Base-by-base conservation (phyloP, 116 monocot species). In the Phalaenopsis hybrid region DNA sequence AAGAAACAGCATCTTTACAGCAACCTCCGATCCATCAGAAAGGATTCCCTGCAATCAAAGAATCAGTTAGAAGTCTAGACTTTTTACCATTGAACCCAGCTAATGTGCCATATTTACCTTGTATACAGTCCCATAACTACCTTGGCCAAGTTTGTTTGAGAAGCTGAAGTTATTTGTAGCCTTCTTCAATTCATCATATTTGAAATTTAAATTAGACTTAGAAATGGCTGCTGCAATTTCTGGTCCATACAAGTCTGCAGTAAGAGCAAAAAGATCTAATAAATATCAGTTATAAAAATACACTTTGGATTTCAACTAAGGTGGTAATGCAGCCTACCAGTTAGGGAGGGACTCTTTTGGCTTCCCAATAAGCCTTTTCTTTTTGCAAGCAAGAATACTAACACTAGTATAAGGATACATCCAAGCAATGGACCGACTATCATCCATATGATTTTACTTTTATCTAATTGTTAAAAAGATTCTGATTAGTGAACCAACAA, bases 111-210 rank as follows among this genome's bases (percentile, higher is more conserved):
- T 45, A 81, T 44, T 6, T 89, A 91, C 91, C 85, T 89, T 89
- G 81, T 83, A 92, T 1, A 92, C 92, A 75, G 83, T 86, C 76
- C 87, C 92, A 87, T 81, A 82, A 80, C 92, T 88, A 16, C 92
- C 92, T 87, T 92, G 87, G 72, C 92, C 92, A 55, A 92, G 86
- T 79, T 87, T 92, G 75, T 89, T 87, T 74, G 87, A 76, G 45
- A 67, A 48, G 78, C 76, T 76, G 76, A 92, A 92, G 78, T 87
- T 84, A 21, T 76, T 78, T 10, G 89, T 87, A 34, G 92, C 87
- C 77, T 87, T 87, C 51, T 79, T 86, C 73, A 92, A 46, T 7
- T 82, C 85, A 75, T 80, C 89, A 78, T 92, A 92, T 86, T 51
- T 87, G 80, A 89, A 92, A 79, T 84, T 85, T 67, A 92, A 67